Evolutionary conservation across 768 basidiomycete genomes (phyloP), one percentile per base, ranked within the genome.

Genomic region (Cystobasidiopsis lactophilus): DNA sequence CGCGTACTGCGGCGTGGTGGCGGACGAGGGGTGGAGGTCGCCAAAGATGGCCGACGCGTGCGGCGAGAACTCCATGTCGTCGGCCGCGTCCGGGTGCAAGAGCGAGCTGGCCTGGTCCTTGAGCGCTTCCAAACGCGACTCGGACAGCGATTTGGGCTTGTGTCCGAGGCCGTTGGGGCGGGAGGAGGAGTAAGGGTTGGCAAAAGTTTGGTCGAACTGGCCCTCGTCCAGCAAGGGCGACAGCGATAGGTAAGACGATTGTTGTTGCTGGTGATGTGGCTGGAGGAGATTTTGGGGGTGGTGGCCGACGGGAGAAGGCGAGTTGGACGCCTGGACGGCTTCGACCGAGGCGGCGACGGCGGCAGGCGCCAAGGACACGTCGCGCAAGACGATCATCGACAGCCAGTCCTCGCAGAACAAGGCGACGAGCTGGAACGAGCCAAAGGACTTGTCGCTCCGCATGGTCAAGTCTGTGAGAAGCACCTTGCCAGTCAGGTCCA

Each of bases 371-470:
- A 57, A 40, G 2, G 54, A 31, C 19, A 47, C 27, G n/a, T 29
- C 26, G 24, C 40, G 40, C 19, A 57, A 27, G 7, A 57, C 45
- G 13, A 5, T 35, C 29, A 57, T 44, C 2, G 29, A 55, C 7
- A 57, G 46, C 21, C 40, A 57, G 24, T 57, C 56, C 30, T 57
- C 35, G 21, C 41, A n/a, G 39, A 57, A 57, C 5, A 53, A 43
- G 9, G 53, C 51, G 35, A 57, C 2, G 19, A 57, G 26, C 35
- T 57, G 56, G 40, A 54, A 57, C 3, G 37, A 9, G n/a, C 56
- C 56, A 38, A 57, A 57, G 2, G 45, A 14, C 19, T 29, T 19
- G 31, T 29, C 37, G 40, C 40, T 27, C 26, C 40, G 46, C 18
- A 57, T 21, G 23, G 40, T 49, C 19, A 57, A 21, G 13, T 57